Evolutionary conservation across 2,329 filamentous ascomycete species (phyloP).

Genomic region (Diaporthe amygdali): DNA sequence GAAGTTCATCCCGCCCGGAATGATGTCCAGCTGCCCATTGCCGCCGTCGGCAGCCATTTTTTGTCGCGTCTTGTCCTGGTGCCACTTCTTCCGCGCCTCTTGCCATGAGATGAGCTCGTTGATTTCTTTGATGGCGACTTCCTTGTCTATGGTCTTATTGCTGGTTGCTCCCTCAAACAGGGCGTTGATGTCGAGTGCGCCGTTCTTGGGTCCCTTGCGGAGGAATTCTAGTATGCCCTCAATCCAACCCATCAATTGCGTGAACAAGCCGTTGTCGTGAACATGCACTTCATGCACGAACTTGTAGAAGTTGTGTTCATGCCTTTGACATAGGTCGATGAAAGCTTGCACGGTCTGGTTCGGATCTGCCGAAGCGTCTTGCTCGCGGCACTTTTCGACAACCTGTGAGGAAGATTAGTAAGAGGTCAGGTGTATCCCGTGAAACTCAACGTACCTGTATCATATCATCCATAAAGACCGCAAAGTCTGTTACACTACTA

Average conservation of each 20-base stretch:
- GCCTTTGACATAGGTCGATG: slow-evolving; percentile 92
- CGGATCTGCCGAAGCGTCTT: slow-evolving; percentile 90
- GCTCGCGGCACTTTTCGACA: slow-evolving; percentile 68
- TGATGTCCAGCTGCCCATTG: slow-evolving; percentile 53
- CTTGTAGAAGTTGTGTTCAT: slow-evolving; percentile 98
- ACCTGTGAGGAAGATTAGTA: slow-evolving; percentile 45
- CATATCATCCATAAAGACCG: slow-evolving; percentile 89
- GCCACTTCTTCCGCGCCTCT: slow-evolving; percentile 95
- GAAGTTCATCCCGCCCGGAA: slow-evolving; percentile 66
- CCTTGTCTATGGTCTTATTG: slow-evolving; percentile 70
- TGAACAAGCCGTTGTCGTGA: slow-evolving; percentile 96
- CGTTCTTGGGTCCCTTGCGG: slow-evolving; percentile 82
- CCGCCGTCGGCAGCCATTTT: slow-evolving; percentile 93
- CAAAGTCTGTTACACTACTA: slow-evolving; percentile 95
- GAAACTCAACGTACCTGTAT: slow-evolving; percentile 66
- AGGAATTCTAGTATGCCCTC: slow-evolving; percentile 95
- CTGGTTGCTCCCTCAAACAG: slow-evolving; percentile 82
- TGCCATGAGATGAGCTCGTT: slow-evolving; percentile 91
- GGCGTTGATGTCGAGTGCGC: slow-evolving; percentile 92
- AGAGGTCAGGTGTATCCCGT: background rate
- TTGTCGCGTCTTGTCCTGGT: slow-evolving; percentile 94
- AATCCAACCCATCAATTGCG: slow-evolving; percentile 95
- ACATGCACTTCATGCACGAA: slow-evolving; percentile 98
- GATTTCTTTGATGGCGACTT: slow-evolving; percentile 78
- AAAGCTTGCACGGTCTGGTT: slow-evolving; percentile 99